These are phyloP conservation scores for Vachellia collinsii DNA, from an alignment of 306 rosid species.

Conservation along the genomic window DNA sequence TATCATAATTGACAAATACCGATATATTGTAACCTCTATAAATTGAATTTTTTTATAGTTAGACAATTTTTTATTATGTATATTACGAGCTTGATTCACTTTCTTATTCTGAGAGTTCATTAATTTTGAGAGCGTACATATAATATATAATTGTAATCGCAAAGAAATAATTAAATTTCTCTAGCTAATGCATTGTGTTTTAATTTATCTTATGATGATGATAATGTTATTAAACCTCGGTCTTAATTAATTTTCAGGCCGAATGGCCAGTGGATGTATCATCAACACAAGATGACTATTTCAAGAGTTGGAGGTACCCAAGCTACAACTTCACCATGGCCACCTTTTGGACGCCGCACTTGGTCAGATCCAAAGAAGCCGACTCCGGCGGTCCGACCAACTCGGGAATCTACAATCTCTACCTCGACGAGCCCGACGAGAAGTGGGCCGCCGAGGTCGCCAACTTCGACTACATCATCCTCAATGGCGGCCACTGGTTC, in stretches of 20 bases:
- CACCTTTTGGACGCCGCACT: slow-evolving; percentile 65
- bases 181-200: too few relatives aligned
- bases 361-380: slow-evolving; percentile 51
- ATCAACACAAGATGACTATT: slow-evolving; percentile 45
- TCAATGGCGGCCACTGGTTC: slow-evolving; percentile 90
- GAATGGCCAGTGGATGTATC: slow-evolving; percentile 90
- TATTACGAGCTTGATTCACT: too few relatives aligned
- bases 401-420: slow-evolving; percentile 62
- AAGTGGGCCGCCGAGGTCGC: slow-evolving; percentile 59
- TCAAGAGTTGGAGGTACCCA: slow-evolving; percentile 73
- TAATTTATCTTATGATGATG: too few relatives aligned
- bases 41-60: too few relatives aligned
- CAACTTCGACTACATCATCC: slow-evolving; percentile 65
- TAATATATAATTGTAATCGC: too few relatives aligned
- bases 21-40: too few relatives aligned
- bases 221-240: too few relatives aligned
- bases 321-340: slow-evolving; percentile 85
- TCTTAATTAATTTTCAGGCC: slow-evolving; percentile 45
- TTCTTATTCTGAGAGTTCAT: too few relatives aligned
- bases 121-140: too few relatives aligned
- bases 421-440: slow-evolving; percentile 75
- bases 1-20: too few relatives aligned
- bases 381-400: slow-evolving; percentile 58
- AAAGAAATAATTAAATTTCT: too few relatives aligned
- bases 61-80: too few relatives aligned